Evolutionary conservation across 345 rosid genomes (phyloP).

Genomic region (Salix koriyanagi): DNA sequence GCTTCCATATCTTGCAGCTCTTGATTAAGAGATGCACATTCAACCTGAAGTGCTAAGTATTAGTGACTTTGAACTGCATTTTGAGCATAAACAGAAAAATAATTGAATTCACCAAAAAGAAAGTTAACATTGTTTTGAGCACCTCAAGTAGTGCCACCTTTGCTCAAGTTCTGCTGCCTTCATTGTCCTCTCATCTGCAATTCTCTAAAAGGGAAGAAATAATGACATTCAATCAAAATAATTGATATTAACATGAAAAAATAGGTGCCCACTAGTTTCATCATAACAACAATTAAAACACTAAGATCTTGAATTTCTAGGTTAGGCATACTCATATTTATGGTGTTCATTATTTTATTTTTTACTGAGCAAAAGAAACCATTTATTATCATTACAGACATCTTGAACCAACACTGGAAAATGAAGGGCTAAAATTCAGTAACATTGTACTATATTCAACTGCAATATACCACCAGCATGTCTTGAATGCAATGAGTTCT

Average conservation of each 20-base stretch:
- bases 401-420: neutral
- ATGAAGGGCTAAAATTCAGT: neutral
- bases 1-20: conserved; percentile 93
- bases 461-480: neutral
- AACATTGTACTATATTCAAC: neutral
- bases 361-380: neutral
- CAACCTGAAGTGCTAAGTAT: conserved; percentile 53
- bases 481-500: neutral
- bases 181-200: conserved; percentile 85
- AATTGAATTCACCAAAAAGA: conserved; percentile 2
- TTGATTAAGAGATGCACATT: conserved; percentile 79
- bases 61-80: conserved; percentile 8
- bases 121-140: conserved; percentile 13
- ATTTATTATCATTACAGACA: neutral
- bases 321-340: neutral
- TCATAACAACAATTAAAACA: neutral
- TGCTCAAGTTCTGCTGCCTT: conserved; percentile 90
- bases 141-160: conserved; percentile 93
- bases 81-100: conserved; percentile 4
- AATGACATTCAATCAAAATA: conserved; percentile 1
- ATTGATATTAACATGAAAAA: neutral
- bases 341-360: neutral
- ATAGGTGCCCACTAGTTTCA: conserved; percentile 1
- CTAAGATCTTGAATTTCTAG: neutral
- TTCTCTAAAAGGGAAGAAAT: conserved; percentile 45